Evolutionary conservation across 2,329 filamentous ascomycete species (phyloP).

Genomic region (Aspergillus neotritici): DNA sequence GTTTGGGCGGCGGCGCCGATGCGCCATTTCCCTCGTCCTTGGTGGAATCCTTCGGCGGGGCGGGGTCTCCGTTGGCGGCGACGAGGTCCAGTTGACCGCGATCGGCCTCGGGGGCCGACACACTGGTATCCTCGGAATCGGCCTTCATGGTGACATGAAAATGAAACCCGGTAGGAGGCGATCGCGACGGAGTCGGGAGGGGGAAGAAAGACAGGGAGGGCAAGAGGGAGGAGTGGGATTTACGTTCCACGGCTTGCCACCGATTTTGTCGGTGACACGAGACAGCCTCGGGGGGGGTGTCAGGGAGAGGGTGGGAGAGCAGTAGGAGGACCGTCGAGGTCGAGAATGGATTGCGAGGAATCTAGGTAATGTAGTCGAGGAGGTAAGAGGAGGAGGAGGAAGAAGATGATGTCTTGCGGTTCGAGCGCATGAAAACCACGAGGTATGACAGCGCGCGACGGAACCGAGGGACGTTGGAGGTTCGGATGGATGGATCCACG

Average conservation of each 20-base stretch:
- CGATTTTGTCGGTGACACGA: neutral
- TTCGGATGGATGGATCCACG: neutral
- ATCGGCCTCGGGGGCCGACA: slow-evolving; percentile 32
- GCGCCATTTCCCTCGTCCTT: slow-evolving; percentile 45
- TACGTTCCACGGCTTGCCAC: neutral
- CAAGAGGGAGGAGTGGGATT: neutral
- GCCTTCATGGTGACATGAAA: slow-evolving; percentile 30
- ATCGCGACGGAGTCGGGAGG: neutral
- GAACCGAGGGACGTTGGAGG: neutral
- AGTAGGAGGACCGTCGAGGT: neutral
- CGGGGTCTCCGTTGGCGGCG: slow-evolving; percentile 31
- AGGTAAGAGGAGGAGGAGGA: slow-evolving; percentile 4
- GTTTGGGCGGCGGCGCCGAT: slow-evolving; percentile 60
- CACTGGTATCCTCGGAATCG: slow-evolving; percentile 31
- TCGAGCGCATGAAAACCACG: slow-evolving; percentile 15
- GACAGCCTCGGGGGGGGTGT: neutral
- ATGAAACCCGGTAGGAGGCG: neutral
- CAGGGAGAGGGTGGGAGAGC: neutral
- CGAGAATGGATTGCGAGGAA: neutral
- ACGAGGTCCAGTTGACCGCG: slow-evolving; percentile 35
- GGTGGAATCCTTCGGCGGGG: slow-evolving; percentile 38
- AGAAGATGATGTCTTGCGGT: slow-evolving; percentile 5
- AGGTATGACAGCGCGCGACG: neutral
- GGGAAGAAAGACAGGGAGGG: neutral
- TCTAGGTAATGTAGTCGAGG: slow-evolving; percentile 6